These are phyloP conservation scores for Kwoniella dendrophila DNA, from an alignment of 768 basidiomycete genomes.

Conservation along the genomic window DNA sequence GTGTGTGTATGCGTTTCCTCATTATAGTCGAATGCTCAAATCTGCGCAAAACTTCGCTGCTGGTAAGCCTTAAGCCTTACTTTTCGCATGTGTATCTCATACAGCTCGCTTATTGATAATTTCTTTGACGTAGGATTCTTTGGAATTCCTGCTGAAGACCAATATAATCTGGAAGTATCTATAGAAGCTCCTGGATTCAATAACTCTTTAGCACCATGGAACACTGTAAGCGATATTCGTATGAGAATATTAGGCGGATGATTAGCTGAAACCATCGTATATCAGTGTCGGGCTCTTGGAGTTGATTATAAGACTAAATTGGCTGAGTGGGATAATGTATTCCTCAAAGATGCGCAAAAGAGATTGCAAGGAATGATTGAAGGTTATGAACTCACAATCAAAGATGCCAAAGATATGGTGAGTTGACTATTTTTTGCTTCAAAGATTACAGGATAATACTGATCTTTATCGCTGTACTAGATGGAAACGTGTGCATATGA, in stretches of 20 bases:
- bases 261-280: neutral
- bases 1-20: neutral
- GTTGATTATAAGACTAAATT: constrained; percentile 30
- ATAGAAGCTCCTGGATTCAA: constrained; percentile 72
- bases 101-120: neutral
- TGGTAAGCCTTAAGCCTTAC: constrained; percentile 55
- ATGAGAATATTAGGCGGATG: neutral
- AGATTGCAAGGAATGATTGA: constrained; percentile 61
- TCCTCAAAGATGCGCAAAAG: constrained; percentile 68
- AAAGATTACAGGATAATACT: neutral
- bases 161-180: constrained; percentile 76
- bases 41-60: constrained; percentile 61
- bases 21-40: constrained; percentile 62
- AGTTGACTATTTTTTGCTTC: constrained; percentile 1
- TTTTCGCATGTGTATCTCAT: neutral
- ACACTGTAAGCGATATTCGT: constrained; percentile 58
- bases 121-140: constrained; percentile 64
- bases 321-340: constrained; percentile 68
- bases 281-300: constrained; percentile 56
- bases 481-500: constrained; percentile 55
- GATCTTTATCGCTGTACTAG: constrained; percentile 21
- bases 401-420: constrained; percentile 49
- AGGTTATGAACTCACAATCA: constrained; percentile 45
- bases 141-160: constrained; percentile 66
- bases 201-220: constrained; percentile 83